phyloP scores from a whole-genome alignment of 176 grass and related monocot species.

The Phoenix roebelenii region DNA sequence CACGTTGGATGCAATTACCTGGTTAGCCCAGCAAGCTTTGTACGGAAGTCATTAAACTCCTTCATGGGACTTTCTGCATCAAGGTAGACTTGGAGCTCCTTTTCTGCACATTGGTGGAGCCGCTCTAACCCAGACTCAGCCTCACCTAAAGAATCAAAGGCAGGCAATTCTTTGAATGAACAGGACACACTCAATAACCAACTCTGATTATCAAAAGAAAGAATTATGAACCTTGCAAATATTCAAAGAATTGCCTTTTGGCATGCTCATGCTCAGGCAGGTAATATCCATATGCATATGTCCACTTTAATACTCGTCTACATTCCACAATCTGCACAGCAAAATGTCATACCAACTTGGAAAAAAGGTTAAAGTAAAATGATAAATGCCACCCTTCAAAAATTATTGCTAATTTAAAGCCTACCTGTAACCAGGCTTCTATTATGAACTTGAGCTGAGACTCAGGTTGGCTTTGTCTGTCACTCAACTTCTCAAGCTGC shows the following conservation, averaged over 20 bases:
- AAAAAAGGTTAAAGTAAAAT: not conserved
- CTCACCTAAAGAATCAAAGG: slow-evolving; percentile 54
- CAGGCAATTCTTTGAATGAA: not conserved
- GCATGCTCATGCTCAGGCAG: slow-evolving; percentile 88
- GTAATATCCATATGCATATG: slow-evolving; percentile 94
- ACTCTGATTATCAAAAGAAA: not conserved
- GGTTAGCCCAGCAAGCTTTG: slow-evolving; percentile 93
- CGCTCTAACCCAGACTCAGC: slow-evolving; percentile 97
- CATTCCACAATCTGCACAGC: slow-evolving; percentile 89
- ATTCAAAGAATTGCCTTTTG: slow-evolving; percentile 96
- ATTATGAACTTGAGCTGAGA: slow-evolving; percentile 99
- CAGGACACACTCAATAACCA: not conserved
- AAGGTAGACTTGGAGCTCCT: slow-evolving; percentile 92
- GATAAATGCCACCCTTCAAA: not conserved
- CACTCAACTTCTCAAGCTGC: slow-evolving; percentile 97
- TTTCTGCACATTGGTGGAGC: slow-evolving; percentile 96
- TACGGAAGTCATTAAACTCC: slow-evolving; percentile 98
- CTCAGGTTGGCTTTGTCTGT: slow-evolving; percentile 94
- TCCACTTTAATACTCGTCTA: slow-evolving; percentile 99
- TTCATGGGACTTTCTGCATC: slow-evolving; percentile 77
- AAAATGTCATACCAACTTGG: slow-evolving; percentile 12
- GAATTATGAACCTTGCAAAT: slow-evolving; percentile 78
- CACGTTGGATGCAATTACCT: slow-evolving; percentile 30
- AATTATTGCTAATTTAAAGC: not conserved
- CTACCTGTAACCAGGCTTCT: slow-evolving; percentile 96